Percentiles rank a stretch among this genome's conserved stretches.
These are phyloP conservation scores for Huiozyma sinensis DNA, from an alignment of 805 yeast genomes.

Conservation along the genomic window DNA sequence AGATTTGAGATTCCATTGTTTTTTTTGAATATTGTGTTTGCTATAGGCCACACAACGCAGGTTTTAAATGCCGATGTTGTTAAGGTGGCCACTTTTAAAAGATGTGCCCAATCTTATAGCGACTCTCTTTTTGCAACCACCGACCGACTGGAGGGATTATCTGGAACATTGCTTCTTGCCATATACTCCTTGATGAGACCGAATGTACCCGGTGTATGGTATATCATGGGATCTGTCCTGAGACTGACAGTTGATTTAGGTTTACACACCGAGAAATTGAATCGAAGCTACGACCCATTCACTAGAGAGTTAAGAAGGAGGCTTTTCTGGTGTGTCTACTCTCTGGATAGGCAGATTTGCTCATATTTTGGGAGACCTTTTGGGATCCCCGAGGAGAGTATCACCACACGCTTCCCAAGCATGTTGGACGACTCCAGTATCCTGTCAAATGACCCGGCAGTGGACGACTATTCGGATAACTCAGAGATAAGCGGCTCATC, in stretches of 20 bases:
- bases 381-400: constrained; percentile 75
- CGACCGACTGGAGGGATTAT: constrained; percentile 61
- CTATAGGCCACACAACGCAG: constrained; percentile 67
- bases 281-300: constrained; percentile 39
- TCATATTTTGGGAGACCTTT: constrained; percentile 81
- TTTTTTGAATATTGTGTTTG: constrained; percentile 62
- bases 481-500: constrained; percentile 44
- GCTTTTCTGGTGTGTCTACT: constrained; percentile 82
- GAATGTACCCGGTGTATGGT: constrained; percentile 88
- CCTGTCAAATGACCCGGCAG: constrained; percentile 25
- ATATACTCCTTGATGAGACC: constrained; percentile 80
- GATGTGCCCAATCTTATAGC: constrained; percentile 50
- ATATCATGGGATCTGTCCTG: constrained; percentile 68
- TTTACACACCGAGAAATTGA: constrained; percentile 54
- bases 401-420: constrained; percentile 62
- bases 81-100: constrained; percentile 58
- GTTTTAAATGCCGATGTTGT: constrained; percentile 56
- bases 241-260: constrained; percentile 79
- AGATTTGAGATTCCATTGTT: constrained; percentile 46
- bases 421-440: constrained; percentile 64
- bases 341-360: constrained; percentile 77
- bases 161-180: constrained; percentile 58
- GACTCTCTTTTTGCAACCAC: constrained; percentile 45
- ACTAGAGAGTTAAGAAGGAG: constrained; percentile 61
- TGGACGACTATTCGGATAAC: constrained; percentile 31